Percentiles rank a stretch among this genome's conserved stretches.
Conservation (phyloP, 2,329 filamentous ascomycete species). For the Coniochaeta prunicola region DNA sequence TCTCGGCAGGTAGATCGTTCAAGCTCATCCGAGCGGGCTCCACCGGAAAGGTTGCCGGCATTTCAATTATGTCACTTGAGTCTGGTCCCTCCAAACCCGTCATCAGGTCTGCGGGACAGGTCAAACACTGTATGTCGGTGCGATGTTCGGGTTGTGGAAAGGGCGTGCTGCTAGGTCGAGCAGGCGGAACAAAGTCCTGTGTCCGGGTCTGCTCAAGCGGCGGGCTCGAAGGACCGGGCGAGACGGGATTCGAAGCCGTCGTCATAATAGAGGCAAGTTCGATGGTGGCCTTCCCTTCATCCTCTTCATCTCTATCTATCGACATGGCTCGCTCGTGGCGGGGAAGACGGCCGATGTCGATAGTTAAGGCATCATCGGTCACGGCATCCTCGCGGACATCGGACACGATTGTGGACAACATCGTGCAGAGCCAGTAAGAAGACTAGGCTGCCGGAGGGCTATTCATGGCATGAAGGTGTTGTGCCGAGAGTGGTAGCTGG, state of each 20-base stretch:
- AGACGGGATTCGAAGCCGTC: constrained; percentile 45
- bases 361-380: constrained; percentile 14
- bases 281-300: constrained; percentile 31
- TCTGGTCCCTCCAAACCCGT: constrained; percentile 16
- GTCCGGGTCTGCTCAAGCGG: constrained; percentile 39
- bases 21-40: constrained; percentile 28
- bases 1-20: constrained; percentile 56
- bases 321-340: constrained; percentile 16
- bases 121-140: constrained; percentile 32
- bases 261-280: constrained; percentile 38
- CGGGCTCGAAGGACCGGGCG: constrained; percentile 45
- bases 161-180: constrained; percentile 52
- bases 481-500: neutral
- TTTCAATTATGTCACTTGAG: constrained; percentile 17
- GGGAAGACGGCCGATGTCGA: constrained; percentile 19
- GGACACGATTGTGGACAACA: constrained; percentile 13
- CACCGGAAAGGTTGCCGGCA: constrained; percentile 10
- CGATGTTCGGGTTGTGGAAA: constrained; percentile 49
- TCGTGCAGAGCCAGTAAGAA: constrained; percentile 5
- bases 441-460: neutral
- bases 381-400: constrained; percentile 14
- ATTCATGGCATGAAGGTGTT: neutral
- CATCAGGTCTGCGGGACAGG: constrained; percentile 24
- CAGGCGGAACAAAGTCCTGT: constrained; percentile 40
- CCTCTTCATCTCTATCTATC: constrained; percentile 15